Evolutionary conservation across 2,329 filamentous ascomycete genomes (phyloP), one percentile per base, ranked within the genome.

Genomic region (Aureobasidium sp.): DNA sequence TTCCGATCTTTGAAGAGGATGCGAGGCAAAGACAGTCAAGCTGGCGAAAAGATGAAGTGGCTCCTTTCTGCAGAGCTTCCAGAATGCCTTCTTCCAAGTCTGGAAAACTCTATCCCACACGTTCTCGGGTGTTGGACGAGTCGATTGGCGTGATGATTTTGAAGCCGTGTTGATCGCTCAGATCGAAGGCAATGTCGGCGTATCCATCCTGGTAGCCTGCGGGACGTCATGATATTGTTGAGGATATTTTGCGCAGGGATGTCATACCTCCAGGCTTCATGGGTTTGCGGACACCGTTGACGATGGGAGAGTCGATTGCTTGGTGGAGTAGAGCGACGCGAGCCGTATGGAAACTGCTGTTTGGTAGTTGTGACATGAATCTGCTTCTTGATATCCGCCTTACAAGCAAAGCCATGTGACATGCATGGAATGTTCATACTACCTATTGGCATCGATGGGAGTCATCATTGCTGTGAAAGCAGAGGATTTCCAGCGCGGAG

Each of bases 41-140:
- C 82, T 82, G 1, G 78, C 77, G 78, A 79, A 81, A 3, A 81
- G 67, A 64, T 78, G 74, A n/a, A 1, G 75, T 81, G 0, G 76
- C 66, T 7, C 66, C 66, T 13, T 53, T 75, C 0, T 72, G 57
- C 1, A 80, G 55, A 0, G 78, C 78, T 4, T 67, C 62, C 0
- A 74, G 48, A 16, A 79, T 76, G 1, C 77, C 76, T 3, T 69
- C 69, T 62, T 78, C 75, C 8, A 74, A 76, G 62, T 79, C 77
- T 2, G 77, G 72, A 61, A 77, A 79, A 47, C 72, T 74, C 77
- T 76, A 79, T 5, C 72, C 63, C 13, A 61, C 57, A 21, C 66
- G 54, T 15, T 62, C 62, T 3, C 58, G 59, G 4, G 73, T 72
- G 44, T 73, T 65, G 2, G 75, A 74, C 2, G 1, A 63, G 63